phyloP scores from a whole-genome alignment of 345 rosid genomes.

The Eucalyptus sp. region DNA sequence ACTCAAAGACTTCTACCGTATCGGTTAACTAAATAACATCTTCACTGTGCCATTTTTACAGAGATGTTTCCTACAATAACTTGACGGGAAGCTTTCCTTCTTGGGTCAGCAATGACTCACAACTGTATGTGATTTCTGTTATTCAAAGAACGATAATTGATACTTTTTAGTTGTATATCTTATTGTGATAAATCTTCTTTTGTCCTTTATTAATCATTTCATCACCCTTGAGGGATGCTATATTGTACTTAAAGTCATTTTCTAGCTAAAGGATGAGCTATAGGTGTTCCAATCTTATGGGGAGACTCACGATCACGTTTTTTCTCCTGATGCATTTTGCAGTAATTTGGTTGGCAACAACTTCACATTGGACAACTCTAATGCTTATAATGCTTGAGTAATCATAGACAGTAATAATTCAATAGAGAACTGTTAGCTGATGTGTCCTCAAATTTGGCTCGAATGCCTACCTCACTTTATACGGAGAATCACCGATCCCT shows the following conservation, averaged over 20 bases:
- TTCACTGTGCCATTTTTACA: conserved; percentile 3
- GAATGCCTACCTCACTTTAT: neutral
- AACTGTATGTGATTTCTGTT: conserved; percentile 24
- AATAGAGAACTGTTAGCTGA: neutral
- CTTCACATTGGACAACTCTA: conserved; percentile 31
- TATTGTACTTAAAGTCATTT: neutral
- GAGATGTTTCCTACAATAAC: conserved; percentile 78
- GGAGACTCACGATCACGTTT: too few relatives aligned
- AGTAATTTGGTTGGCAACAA: conserved; percentile 70
- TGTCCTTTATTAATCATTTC: neutral
- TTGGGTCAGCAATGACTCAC: conserved; percentile 37
- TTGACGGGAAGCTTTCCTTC: conserved; percentile 57
- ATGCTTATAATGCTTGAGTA: neutral
- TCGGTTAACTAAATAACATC: neutral
- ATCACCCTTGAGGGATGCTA: neutral
- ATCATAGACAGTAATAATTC: neutral
- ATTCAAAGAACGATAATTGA: neutral
- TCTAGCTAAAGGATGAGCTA: neutral
- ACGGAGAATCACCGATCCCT: neutral
- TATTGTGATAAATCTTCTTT: neutral
- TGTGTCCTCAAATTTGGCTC: neutral
- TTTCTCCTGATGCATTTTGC: conserved; percentile 3
- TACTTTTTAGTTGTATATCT: neutral
- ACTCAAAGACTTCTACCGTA: neutral
- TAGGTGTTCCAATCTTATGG: neutral